phyloP scores from a whole-genome alignment of 805 yeast species.

The Lipomyces japonicus region DNA sequence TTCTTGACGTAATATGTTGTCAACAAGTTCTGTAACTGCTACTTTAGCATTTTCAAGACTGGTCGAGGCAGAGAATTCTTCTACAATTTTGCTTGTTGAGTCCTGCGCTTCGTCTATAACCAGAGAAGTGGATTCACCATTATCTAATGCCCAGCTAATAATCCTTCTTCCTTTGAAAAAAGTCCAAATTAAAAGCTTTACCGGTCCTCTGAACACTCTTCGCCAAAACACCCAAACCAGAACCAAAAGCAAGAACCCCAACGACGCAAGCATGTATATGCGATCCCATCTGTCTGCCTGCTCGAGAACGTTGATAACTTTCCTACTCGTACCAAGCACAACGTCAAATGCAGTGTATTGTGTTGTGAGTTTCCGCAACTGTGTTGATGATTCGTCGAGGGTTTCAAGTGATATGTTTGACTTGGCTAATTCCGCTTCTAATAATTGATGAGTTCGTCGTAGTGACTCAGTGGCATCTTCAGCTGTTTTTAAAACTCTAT shows the following conservation, averaged over 20 bases:
- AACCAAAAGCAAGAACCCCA: constrained; percentile 39
- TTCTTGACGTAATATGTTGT: background rate
- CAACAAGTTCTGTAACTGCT: background rate
- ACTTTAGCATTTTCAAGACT: background rate
- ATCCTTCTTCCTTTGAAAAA: constrained; percentile 13
- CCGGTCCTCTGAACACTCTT: constrained; percentile 39
- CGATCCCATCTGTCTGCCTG: constrained; percentile 43
- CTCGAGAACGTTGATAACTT: constrained; percentile 39
- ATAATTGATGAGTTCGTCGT: constrained; percentile 37
- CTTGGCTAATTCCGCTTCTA: constrained; percentile 41
- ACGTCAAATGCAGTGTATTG: constrained; percentile 40
- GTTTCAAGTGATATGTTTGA: constrained; percentile 39
- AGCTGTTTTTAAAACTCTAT: constrained; percentile 14
- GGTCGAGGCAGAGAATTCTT: background rate
- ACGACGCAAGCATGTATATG: constrained; percentile 37
- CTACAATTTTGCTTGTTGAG: background rate
- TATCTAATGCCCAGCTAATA: constrained; percentile 20
- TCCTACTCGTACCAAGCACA: constrained; percentile 38
- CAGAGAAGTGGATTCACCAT: too few relatives aligned
- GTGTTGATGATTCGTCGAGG: constrained; percentile 39
- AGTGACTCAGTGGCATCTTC: constrained; percentile 35
- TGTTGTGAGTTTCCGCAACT: constrained; percentile 36
- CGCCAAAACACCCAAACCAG: constrained; percentile 41
- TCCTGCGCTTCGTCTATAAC: background rate
- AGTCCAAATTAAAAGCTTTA: constrained; percentile 16